These are phyloP conservation scores for Corylus heterophylla DNA, from an alignment of 306 rosid species.

Conservation along the genomic window DNA sequence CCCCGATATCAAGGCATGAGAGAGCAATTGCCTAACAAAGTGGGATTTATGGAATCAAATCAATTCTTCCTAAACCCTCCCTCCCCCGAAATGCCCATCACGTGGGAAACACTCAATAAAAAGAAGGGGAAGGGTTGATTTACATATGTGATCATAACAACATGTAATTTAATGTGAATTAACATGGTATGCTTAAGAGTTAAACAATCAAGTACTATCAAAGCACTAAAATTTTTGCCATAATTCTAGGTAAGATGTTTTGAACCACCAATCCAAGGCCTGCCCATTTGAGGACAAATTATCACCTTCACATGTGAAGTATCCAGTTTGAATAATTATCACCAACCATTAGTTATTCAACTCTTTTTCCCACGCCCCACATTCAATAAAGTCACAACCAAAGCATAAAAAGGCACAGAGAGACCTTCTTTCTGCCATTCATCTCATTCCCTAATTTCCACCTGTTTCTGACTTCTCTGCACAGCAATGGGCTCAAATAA, in stretches of 20 bases:
- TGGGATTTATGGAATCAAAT: no score
- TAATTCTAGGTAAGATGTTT: not conserved
- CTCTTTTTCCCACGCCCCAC: not conserved
- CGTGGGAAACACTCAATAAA: no score
- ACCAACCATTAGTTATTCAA: not conserved
- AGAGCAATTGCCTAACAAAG: no score
- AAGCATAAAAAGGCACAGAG: slow-evolving; percentile 9
- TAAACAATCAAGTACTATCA: not conserved
- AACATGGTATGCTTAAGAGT: no score
- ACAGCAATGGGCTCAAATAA: slow-evolving; percentile 27
- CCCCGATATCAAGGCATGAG: no score
- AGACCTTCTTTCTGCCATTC: not conserved
- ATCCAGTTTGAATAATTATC: not conserved
- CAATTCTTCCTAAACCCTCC: no score
- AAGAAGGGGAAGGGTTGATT: no score
- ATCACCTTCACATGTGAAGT: not conserved
- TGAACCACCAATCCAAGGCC: not conserved
- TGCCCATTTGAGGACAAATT: not conserved
- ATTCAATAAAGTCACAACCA: slow-evolving; percentile 4
- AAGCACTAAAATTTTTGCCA: not conserved
- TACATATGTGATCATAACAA: no score
- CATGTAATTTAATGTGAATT: no score
- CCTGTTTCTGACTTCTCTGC: slow-evolving; percentile 5
- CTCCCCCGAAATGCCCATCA: no score
- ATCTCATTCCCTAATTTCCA: not conserved